Evolutionary conservation across 2,329 filamentous ascomycete genomes (phyloP), one percentile per base, ranked within the genome.

Genomic region (Tolypocladium paradoxum): DNA sequence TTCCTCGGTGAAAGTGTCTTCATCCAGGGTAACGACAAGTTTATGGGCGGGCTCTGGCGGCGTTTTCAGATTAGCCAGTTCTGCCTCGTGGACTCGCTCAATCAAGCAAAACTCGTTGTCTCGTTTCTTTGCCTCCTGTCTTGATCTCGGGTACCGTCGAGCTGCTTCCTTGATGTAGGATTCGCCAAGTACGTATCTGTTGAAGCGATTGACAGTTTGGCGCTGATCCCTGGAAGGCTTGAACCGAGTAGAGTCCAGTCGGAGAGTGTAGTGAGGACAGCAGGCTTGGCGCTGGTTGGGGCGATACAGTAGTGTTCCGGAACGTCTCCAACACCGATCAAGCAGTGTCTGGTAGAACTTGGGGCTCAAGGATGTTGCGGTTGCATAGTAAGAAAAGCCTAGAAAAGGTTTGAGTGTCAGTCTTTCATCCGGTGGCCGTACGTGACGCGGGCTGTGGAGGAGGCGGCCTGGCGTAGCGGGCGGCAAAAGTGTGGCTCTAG

Each of bases 241-340:
- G 69, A 87, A 88, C 38, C 76, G 71, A 48, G 73, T 67, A 27
- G 82, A 81, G 61, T 89, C 85, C 22, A 91, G 74, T 48, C 87
- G 82, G 52, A 93, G 84, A 1, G 87, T 90, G 67, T 92, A 97
- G 64, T 96, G 90, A 46, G 91, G 90, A 68, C 93, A 99, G 64
- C 93, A 99, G 56, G 90, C 88, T 53, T 83, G 77, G 54, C 79
- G 78, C 62, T 89, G 84, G 67, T 93, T 86, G 16, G 88, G 88
- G 56, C 88, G 83, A 69, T 93, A 93, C 49, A 93, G 73, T 9
- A 90, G 73, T 31, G 72, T 81, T 18, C 80, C 83, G 37, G 83
- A 90, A 57, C 87, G 79, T 67, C 88, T 84, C 87, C 87, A 93
- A 56, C 84, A 87, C 58, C 86, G 81, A 67, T 90, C 81, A 46